Evolutionary conservation across 768 basidiomycete species (phyloP).

Genomic region (Fomitopsis pulvina): DNA sequence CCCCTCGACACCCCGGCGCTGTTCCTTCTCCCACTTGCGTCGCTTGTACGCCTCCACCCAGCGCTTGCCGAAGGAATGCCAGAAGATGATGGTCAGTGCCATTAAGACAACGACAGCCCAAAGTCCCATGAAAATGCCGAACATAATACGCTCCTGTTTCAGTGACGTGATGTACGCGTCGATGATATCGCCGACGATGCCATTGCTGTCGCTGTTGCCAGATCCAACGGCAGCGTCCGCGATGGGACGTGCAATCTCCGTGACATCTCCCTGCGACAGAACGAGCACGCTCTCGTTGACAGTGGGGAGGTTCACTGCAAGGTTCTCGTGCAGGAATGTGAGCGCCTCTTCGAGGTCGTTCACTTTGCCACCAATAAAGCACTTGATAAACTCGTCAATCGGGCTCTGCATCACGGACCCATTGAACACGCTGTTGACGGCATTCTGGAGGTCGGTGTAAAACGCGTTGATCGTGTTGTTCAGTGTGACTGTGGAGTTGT

Average conservation of each 20-base stretch:
- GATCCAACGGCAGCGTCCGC: constrained; percentile 75
- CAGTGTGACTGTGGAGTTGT: constrained; percentile 79
- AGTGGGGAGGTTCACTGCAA: constrained; percentile 71
- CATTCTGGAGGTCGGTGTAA: constrained; percentile 77
- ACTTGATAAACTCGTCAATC: constrained; percentile 80
- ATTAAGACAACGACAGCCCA: constrained; percentile 84
- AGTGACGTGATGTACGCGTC: constrained; percentile 65
- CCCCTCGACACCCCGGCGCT: constrained; percentile 41
- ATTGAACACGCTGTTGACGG: constrained; percentile 75
- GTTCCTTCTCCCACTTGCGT: constrained; percentile 45
- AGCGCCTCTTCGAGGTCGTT: constrained; percentile 79
- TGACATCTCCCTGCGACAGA: constrained; percentile 62
- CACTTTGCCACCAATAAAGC: constrained; percentile 90
- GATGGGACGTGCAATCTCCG: constrained; percentile 76
- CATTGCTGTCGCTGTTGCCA: constrained; percentile 41
- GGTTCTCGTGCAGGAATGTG: constrained; percentile 88
- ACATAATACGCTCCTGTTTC: constrained; percentile 79
- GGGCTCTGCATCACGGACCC: constrained; percentile 78
- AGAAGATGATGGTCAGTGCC: constrained; percentile 62
- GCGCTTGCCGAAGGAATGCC: constrained; percentile 57
- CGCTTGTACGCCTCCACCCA: constrained; percentile 41
- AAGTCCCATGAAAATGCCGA: constrained; percentile 72
- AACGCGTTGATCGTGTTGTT: constrained; percentile 84
- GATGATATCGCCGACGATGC: constrained; percentile 69
- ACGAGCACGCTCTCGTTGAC: constrained; percentile 72